These are phyloP conservation scores for Tuber indicum DNA, from an alignment of 495 filamentous ascomycete genomes.

Conservation along the genomic window DNA sequence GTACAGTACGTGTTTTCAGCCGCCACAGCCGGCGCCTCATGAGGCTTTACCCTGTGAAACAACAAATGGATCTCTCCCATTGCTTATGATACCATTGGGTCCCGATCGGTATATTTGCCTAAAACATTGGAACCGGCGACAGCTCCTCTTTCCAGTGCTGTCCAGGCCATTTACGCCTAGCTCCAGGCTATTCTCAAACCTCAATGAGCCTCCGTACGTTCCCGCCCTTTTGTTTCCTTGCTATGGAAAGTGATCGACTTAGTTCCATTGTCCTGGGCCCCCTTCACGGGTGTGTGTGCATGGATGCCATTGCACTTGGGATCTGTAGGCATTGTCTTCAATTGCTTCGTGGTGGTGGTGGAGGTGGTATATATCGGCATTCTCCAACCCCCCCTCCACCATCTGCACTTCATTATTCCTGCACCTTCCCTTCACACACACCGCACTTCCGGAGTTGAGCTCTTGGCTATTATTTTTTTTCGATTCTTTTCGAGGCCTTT, in stretches of 20 bases:
- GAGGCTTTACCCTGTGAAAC: not conserved
- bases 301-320: not conserved
- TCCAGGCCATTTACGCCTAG: not conserved
- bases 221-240: not conserved
- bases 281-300: not conserved
- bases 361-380: not conserved
- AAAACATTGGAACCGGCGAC: not conserved
- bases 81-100: not conserved
- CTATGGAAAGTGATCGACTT: not conserved
- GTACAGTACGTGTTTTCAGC: not conserved
- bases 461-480: conserved; percentile 8
- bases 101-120: not conserved
- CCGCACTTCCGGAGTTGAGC: conserved; percentile 2
- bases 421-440: not conserved
- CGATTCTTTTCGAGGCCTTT: conserved; percentile 10
- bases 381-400: not conserved
- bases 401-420: not conserved
- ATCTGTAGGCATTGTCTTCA: not conserved
- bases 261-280: not conserved
- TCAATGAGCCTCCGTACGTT: conserved; percentile 5
- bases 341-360: not conserved
- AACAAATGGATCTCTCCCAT: not conserved
- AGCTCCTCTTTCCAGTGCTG: not conserved
- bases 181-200: not conserved
- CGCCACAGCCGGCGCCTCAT: conserved; percentile 1